Conservation (phyloP, 2,329 filamentous ascomycete genomes). For the Cytospora piceicola region DNA sequence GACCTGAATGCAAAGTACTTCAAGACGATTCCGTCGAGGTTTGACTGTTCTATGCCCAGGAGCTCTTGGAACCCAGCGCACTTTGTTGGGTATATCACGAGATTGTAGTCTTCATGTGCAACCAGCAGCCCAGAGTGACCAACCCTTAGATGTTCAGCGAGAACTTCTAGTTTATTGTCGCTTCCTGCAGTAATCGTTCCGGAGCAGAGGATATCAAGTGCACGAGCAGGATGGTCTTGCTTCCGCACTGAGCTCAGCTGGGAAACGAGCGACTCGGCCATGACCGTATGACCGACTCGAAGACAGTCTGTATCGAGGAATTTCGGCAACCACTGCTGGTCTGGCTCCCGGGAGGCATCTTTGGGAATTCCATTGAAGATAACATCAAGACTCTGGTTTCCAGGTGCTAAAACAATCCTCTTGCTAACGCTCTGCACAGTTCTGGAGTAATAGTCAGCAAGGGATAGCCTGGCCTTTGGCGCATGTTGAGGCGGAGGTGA, state of each 20-base stretch:
- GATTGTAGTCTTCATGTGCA: conserved; percentile 38
- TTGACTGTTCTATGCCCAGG: conserved; percentile 31
- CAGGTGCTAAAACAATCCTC: conserved; percentile 32
- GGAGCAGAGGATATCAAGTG: conserved; percentile 32
- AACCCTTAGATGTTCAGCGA: conserved; percentile 42
- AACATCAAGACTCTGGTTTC: conserved; percentile 31
- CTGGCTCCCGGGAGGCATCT: conserved; percentile 15
- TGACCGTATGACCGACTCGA: conserved; percentile 37
- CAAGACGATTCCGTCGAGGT: conserved; percentile 34
- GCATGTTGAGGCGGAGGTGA: conserved; percentile 24
- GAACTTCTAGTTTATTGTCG: conserved; percentile 12
- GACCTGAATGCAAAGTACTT: conserved; percentile 46
- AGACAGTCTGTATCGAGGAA: conserved; percentile 37
- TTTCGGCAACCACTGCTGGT: conserved; percentile 32
- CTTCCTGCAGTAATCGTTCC: conserved; percentile 33
- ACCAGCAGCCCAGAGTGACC: conserved; percentile 44
- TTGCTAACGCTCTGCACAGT: conserved; percentile 33
- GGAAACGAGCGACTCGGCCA: conserved; percentile 35
- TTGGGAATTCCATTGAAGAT: conserved; percentile 36
- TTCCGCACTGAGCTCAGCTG: conserved; percentile 30
- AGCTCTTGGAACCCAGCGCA: conserved; percentile 42
- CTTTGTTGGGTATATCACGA: conserved; percentile 46
- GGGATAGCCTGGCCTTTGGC: conserved; percentile 25
- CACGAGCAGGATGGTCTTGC: conserved; percentile 10
- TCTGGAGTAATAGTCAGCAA: conserved; percentile 19